phyloP scores from a whole-genome alignment of 805 yeast species.

The Suhomyces xylopsoci region DNA sequence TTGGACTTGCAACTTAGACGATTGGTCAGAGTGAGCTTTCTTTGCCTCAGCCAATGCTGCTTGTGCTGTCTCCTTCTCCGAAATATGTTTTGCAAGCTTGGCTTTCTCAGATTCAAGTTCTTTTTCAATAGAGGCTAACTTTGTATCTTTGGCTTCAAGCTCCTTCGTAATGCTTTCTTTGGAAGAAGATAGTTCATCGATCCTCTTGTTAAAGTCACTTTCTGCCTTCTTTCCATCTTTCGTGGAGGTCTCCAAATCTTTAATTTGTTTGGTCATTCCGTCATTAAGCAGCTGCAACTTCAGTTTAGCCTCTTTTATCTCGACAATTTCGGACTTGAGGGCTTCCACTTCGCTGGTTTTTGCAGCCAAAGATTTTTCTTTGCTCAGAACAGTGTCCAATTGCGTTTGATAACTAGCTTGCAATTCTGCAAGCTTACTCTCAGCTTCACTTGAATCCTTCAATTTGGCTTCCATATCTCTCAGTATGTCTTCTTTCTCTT shows the following conservation, averaged over 20 bases:
- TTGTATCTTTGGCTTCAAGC: not conserved
- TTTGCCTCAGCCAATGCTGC: not conserved
- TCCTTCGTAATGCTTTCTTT: slow-evolving; percentile 2
- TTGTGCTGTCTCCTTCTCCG: not conserved
- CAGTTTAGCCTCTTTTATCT: not conserved
- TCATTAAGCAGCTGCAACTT: not conserved
- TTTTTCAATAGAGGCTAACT: not conserved
- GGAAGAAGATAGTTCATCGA: not conserved
- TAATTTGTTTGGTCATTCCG: not conserved
- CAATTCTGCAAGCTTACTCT: not conserved
- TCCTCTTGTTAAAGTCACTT: not conserved
- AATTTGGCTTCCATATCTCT: not conserved
- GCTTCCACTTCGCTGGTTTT: not conserved
- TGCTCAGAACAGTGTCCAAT: not conserved
- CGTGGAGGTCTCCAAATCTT: not conserved
- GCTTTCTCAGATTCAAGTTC: not conserved
- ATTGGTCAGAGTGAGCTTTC: not conserved
- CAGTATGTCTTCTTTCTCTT: not conserved
- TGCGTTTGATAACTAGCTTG: not conserved
- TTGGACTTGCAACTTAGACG: not conserved
- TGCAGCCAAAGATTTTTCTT: not conserved
- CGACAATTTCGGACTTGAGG: not conserved
- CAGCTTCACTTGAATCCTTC: not conserved
- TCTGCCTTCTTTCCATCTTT: not conserved
- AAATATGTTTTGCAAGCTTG: not conserved